phyloP scores from a whole-genome alignment of 1,139 yeast species.

The Yamadazyma oceani region DNA sequence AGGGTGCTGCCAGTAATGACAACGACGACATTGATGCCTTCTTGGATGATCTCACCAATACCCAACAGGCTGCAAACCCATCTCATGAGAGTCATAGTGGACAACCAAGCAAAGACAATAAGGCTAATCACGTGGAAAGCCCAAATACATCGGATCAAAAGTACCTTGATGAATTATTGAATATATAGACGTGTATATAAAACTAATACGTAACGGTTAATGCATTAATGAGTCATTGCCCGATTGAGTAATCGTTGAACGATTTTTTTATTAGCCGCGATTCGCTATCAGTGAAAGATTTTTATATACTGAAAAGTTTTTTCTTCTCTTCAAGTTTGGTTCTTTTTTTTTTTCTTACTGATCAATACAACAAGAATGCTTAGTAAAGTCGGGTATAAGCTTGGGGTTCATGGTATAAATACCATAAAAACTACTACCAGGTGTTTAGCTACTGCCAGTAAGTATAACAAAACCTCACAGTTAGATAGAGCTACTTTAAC shows the following conservation, averaged over 20 bases:
- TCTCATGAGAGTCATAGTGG: background rate
- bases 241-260: conserved; percentile 29
- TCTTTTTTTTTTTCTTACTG: background rate
- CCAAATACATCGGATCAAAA: conserved; percentile 13
- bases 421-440: conserved; percentile 1
- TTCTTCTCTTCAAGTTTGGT: background rate
- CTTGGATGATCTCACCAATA: background rate
- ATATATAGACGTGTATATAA: conserved; percentile 6
- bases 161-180: conserved; percentile 23
- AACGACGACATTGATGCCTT: background rate
- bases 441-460: conserved; percentile 38
- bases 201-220: background rate
- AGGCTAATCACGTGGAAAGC: conserved; percentile 1
- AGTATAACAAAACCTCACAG: conserved; percentile 39
- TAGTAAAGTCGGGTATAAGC: background rate
- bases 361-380: background rate
- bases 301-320: conserved; percentile 8
- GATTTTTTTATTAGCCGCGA: conserved; percentile 38
- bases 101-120: too few species aligned
- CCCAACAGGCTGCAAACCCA: too few species aligned
- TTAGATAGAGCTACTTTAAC: conserved; percentile 87
- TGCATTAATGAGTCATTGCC: conserved; percentile 24
- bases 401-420: background rate
- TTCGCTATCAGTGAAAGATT: conserved; percentile 29
- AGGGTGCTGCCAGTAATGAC: too few species aligned